Evolutionary conservation across 495 filamentous ascomycete genomes (phyloP).

Genomic region (Penicillium simplicissimum): DNA sequence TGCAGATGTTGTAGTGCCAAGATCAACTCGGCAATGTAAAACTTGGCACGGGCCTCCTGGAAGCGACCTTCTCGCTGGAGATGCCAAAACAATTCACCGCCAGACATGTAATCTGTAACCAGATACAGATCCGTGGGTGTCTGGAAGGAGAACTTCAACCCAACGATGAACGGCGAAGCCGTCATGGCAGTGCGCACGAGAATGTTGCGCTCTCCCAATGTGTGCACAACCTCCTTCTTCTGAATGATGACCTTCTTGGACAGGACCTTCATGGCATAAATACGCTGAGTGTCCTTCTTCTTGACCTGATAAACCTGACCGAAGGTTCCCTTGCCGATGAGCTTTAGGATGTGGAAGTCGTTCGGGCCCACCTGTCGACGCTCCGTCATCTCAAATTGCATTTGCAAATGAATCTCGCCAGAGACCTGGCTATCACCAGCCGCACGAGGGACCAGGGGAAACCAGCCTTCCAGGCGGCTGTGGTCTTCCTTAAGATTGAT

Average conservation of each 20-base stretch:
- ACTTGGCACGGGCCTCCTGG: conserved; percentile 91
- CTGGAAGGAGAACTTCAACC: conserved; percentile 98
- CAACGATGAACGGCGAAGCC: conserved; percentile 96
- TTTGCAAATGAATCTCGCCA: conserved; percentile 87
- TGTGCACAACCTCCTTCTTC: conserved; percentile 98
- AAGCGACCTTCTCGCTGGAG: conserved; percentile 97
- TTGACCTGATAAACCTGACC: conserved; percentile 99
- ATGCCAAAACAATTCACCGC: conserved; percentile 98
- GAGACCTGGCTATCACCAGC: conserved; percentile 69
- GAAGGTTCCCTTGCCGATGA: conserved; percentile 98
- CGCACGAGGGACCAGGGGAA: conserved; percentile 68
- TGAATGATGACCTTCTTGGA: conserved; percentile 99
- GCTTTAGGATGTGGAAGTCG: conserved; percentile 91
- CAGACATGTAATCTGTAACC: conserved; percentile 99
- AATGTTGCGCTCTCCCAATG: conserved; percentile 94
- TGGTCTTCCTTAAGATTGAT: conserved; percentile 67
- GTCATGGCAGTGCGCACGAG: conserved; percentile 93
- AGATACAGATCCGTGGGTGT: conserved; percentile 95
- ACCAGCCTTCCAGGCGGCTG: conserved; percentile 79
- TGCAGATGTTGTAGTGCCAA: conserved; percentile 94
- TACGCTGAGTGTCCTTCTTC: conserved; percentile 92
- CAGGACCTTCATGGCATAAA: conserved; percentile 98
- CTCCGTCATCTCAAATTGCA: conserved; percentile 84
- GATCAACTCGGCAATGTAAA: conserved; percentile 98
- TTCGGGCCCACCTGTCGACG: conserved; percentile 94